Conservation (phyloP, 1,139 yeast species). For the Blastobotrys malaysiensis region DNA sequence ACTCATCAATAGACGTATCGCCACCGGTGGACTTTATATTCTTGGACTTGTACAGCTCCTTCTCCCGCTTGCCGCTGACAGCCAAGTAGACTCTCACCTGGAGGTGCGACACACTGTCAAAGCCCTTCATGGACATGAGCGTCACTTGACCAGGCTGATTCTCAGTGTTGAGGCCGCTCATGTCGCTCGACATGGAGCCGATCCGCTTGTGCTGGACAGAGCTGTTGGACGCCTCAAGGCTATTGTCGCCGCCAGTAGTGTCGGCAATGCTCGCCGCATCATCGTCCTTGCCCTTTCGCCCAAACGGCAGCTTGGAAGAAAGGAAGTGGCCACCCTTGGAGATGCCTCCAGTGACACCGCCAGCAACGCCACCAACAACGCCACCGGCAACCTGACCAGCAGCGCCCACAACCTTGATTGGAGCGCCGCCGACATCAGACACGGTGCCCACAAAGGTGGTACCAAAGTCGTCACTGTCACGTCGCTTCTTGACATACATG, state of each 20-base stretch:
- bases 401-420: slow-evolving; percentile 26
- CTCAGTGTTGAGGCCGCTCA: slow-evolving; percentile 10
- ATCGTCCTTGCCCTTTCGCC: slow-evolving; percentile 22
- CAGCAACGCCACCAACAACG: slow-evolving; percentile 16
- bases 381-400: slow-evolving; percentile 19
- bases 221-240: slow-evolving; percentile 13
- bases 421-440: slow-evolving; percentile 29
- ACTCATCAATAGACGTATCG: slow-evolving; percentile 56
- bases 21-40: slow-evolving; percentile 48
- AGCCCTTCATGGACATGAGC: slow-evolving; percentile 27
- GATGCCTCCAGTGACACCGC: slow-evolving; percentile 27
- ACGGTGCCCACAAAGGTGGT: slow-evolving; percentile 26
- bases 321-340: slow-evolving; percentile 37
- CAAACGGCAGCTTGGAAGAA: slow-evolving; percentile 12
- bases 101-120: slow-evolving; percentile 25
- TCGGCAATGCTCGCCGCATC: slow-evolving; percentile 18
- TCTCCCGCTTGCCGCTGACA: slow-evolving; percentile 33
- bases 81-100: slow-evolving; percentile 30
- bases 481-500: slow-evolving; percentile 43
- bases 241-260: slow-evolving; percentile 5
- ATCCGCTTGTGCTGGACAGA: slow-evolving; percentile 16
- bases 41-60: slow-evolving; percentile 63
- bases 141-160: slow-evolving; percentile 25
- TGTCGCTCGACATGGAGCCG: slow-evolving; percentile 17
- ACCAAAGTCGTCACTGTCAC: slow-evolving; percentile 19